A percentile compares a stretch with the other conserved stretches of the same genome.
phyloP scores from a whole-genome alignment of 805 yeast species.

The Candida adriatica region DNA sequence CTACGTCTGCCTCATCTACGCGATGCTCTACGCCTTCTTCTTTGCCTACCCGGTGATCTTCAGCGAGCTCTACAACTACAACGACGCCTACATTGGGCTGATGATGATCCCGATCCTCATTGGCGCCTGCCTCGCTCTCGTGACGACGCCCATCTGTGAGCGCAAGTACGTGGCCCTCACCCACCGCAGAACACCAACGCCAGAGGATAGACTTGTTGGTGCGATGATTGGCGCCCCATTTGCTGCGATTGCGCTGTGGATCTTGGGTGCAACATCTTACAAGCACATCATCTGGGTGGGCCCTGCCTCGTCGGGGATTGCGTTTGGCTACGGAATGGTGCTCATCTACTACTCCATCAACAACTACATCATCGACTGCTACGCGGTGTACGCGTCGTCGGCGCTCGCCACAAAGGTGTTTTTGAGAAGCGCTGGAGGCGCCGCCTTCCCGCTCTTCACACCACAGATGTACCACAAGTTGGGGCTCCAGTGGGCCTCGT shows the following conservation, averaged over 20 bases:
- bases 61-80: slow-evolving; percentile 64
- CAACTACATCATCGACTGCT: slow-evolving; percentile 86
- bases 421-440: slow-evolving; percentile 78
- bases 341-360: slow-evolving; percentile 69
- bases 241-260: slow-evolving; percentile 74
- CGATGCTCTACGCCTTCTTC: slow-evolving; percentile 88
- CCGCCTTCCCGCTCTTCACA: slow-evolving; percentile 78
- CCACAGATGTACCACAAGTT: slow-evolving; percentile 70
- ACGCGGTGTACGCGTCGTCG: slow-evolving; percentile 72
- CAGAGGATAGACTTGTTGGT: slow-evolving; percentile 75
- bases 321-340: slow-evolving; percentile 75
- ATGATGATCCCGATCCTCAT: slow-evolving; percentile 88
- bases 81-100: slow-evolving; percentile 74
- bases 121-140: slow-evolving; percentile 72
- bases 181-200: slow-evolving; percentile 53
- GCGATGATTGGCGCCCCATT: slow-evolving; percentile 81
- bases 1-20: slow-evolving; percentile 83
- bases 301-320: slow-evolving; percentile 71
- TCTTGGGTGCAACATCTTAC: slow-evolving; percentile 72
- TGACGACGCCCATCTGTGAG: slow-evolving; percentile 73
- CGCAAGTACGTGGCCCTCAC: slow-evolving; percentile 45
- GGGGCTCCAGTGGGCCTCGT: slow-evolving; percentile 77
- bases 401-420: slow-evolving; percentile 81
- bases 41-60: slow-evolving; percentile 93
- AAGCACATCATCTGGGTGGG: slow-evolving; percentile 72